These are phyloP conservation scores for Aureobasidium sp. DNA, from an alignment of 2,329 filamentous ascomycete species.

Conservation along the genomic window DNA sequence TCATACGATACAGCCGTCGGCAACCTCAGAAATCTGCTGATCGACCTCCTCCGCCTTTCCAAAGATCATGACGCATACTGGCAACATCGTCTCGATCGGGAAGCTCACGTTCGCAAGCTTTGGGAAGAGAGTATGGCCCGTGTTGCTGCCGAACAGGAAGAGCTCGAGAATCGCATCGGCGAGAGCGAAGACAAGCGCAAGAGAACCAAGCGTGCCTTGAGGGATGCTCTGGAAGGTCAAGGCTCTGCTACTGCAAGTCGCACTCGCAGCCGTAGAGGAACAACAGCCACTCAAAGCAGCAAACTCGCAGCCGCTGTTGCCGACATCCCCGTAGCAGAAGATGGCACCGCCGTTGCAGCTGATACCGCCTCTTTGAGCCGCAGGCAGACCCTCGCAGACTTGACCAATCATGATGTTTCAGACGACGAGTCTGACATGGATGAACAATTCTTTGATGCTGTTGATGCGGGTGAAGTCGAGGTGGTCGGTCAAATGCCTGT, in stretches of 20 bases:
- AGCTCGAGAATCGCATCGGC: constrained; percentile 77
- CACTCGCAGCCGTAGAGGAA: constrained; percentile 17
- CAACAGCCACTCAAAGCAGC: constrained; percentile 1
- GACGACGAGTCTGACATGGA: constrained; percentile 78
- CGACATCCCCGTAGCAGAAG: constrained; percentile 15
- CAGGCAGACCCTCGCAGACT: constrained; percentile 61
- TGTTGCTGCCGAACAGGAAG: constrained; percentile 89
- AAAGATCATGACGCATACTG: constrained; percentile 92
- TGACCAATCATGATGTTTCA: constrained; percentile 59
- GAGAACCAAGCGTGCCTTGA: constrained; percentile 79
- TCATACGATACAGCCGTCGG: constrained; percentile 87
- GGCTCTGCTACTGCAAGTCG: constrained; percentile 23
- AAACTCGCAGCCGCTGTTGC: constrained; percentile 19
- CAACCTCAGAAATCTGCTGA: constrained; percentile 76
- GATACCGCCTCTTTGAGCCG: constrained; percentile 36
- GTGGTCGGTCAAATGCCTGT: constrained; percentile 60
- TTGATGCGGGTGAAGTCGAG: constrained; percentile 87
- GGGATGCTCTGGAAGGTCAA: constrained; percentile 66
- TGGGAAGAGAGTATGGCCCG: constrained; percentile 99
- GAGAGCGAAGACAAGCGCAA: constrained; percentile 87
- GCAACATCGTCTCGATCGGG: constrained; percentile 89
- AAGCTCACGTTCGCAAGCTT: constrained; percentile 84
- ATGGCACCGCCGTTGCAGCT: constrained; percentile 13
- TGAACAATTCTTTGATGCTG: constrained; percentile 94
- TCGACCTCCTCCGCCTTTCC: constrained; percentile 84